A percentile compares a stretch with the other conserved stretches of the same genome.
Conservation (phyloP, 2,329 filamentous ascomycete species). For the Colletotrichum sp. region DNA sequence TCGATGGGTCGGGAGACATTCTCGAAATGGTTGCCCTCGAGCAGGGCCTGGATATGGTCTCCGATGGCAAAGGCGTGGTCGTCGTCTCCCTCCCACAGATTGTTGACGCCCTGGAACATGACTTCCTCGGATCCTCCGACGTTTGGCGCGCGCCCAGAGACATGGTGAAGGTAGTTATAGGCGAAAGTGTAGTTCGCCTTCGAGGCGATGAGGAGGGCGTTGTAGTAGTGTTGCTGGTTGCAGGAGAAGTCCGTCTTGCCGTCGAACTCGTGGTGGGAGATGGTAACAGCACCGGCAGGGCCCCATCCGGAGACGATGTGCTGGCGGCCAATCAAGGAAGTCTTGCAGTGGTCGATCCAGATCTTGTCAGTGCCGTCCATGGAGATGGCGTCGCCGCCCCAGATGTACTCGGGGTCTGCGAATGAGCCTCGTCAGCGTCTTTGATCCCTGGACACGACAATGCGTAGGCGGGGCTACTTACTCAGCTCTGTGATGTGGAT, state of each 20-base stretch:
- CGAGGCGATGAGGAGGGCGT: conserved; percentile 42
- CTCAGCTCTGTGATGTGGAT: not conserved
- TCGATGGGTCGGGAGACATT: conserved; percentile 42
- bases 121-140: not conserved
- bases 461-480: not conserved
- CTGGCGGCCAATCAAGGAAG: not conserved
- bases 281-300: not conserved
- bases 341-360: not conserved
- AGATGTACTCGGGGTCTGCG: not conserved
- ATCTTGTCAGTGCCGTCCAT: not conserved
- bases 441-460: not conserved
- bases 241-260: conserved; percentile 48
- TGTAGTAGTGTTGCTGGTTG: conserved; percentile 53
- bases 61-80: not conserved
- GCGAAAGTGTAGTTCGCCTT: conserved; percentile 45
- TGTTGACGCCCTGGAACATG: not conserved
- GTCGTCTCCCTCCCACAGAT: not conserved
- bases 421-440: not conserved
- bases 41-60: not conserved
- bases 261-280: conserved; percentile 48
- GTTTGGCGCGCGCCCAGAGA: not conserved
- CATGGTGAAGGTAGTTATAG: conserved; percentile 49
- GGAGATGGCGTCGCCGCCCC: not conserved
- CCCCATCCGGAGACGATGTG: not conserved
- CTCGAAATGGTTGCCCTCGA: not conserved